phyloP scores from a whole-genome alignment of 352 stramenopile genomes.

The Phytophthora pini region DNA sequence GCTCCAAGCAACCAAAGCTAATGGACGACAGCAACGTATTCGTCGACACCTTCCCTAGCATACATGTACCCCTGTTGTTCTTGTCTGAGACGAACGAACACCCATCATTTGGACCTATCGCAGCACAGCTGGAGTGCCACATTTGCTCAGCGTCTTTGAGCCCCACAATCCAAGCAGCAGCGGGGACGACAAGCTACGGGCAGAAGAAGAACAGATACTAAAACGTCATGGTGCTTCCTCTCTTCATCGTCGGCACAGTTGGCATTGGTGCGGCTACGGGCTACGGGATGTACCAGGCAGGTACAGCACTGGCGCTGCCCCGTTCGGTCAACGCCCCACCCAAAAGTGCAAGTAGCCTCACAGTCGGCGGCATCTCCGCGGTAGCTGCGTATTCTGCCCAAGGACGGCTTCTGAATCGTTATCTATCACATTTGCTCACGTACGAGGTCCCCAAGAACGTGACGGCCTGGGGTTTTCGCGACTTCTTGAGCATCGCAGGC shows the following conservation, averaged over 20 bases:
- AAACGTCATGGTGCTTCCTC: slow-evolving; percentile 61
- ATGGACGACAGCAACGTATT: background rate
- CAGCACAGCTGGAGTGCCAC: slow-evolving; percentile 5
- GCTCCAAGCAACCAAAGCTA: background rate
- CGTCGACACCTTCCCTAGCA: background rate
- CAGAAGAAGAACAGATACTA: slow-evolving; percentile 4
- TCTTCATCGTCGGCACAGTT: slow-evolving; percentile 66
- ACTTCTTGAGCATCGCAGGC: slow-evolving; percentile 70
- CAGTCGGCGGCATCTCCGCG: slow-evolving; percentile 40
- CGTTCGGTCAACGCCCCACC: slow-evolving; percentile 33
- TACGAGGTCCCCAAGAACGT: slow-evolving; percentile 79
- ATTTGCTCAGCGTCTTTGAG: slow-evolving; percentile 3
- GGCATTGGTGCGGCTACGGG: slow-evolving; percentile 51
- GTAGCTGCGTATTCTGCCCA: slow-evolving; percentile 60
- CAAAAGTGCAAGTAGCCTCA: slow-evolving; percentile 50
- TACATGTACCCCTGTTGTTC: background rate
- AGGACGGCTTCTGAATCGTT: slow-evolving; percentile 56
- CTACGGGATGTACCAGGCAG: slow-evolving; percentile 77
- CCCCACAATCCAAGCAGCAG: slow-evolving; percentile 27
- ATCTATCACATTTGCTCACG: slow-evolving; percentile 67
- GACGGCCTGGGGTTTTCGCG: slow-evolving; percentile 66
- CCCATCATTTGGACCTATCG: slow-evolving; percentile 33
- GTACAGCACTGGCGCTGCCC: slow-evolving; percentile 55
- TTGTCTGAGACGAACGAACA: slow-evolving; percentile 1
- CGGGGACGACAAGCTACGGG: background rate